Evolutionary conservation across 208 protist species (phyloP).

Genomic region (Leishmania guyanensis): DNA sequence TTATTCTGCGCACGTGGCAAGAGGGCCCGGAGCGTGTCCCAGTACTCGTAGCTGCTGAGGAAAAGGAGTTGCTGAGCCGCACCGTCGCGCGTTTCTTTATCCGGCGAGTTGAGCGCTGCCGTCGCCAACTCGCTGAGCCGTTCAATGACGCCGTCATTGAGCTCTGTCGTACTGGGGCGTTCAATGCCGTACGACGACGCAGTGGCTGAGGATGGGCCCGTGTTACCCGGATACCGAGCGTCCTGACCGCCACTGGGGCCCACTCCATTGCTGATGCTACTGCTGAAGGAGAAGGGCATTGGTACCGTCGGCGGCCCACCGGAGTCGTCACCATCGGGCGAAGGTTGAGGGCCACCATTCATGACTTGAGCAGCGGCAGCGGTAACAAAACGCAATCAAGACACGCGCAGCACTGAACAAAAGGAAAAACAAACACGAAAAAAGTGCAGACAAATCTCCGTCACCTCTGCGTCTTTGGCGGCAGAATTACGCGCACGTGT

Average conservation of each 20-base stretch:
- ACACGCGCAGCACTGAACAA: not conserved
- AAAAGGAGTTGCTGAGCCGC: conserved; percentile 70
- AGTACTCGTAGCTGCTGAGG: conserved; percentile 83
- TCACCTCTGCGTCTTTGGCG: not conserved
- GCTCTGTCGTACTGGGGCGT: conserved; percentile 5
- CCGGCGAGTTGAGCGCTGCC: conserved; percentile 57
- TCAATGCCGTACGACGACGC: not conserved
- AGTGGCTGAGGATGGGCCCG: not conserved
- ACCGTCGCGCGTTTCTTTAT: conserved; percentile 55
- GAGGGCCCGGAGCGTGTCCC: conserved; percentile 64
- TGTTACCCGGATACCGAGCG: not conserved
- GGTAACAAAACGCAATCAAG: not conserved
- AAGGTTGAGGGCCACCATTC: conserved; percentile 6
- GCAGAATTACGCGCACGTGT: not conserved
- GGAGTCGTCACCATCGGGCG: not conserved
- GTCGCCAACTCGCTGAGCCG: conserved; percentile 40
- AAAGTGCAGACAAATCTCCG: not conserved
- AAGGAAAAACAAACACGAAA: not conserved
- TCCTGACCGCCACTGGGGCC: conserved; percentile 1
- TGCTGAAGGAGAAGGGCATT: conserved; percentile 13
- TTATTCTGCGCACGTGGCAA: conserved; percentile 58
- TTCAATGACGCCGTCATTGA: conserved; percentile 28
- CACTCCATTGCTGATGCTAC: not conserved
- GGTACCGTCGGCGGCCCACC: conserved; percentile 7
- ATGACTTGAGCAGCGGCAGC: not conserved